Conservation (phyloP, 2,329 filamentous ascomycete genomes). For the Diplodia seriata region DNA sequence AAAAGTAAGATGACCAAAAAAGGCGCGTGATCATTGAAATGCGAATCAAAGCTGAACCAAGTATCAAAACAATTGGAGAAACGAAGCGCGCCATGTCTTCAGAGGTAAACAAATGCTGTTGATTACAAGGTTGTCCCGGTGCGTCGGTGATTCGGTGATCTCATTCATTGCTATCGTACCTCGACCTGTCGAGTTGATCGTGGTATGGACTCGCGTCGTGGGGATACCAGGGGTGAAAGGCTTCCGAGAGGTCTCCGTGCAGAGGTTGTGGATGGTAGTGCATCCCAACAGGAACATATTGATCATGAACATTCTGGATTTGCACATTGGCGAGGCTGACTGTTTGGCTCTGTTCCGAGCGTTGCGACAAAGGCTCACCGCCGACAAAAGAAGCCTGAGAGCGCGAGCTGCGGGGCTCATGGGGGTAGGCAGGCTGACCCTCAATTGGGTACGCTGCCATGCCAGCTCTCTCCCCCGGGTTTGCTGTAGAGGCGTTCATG, state of each 20-base stretch:
- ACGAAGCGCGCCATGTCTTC: background rate
- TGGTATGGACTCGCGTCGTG: background rate
- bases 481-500: rapidly evolving
- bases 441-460: background rate
- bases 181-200: background rate
- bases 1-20: no score
- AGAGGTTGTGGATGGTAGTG: background rate
- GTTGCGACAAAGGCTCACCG: no score
- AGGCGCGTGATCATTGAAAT: no score
- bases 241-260: background rate
- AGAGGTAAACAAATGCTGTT: background rate
- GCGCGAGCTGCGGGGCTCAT: no score
- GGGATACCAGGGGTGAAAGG: background rate
- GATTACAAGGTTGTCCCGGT: rapidly evolving
- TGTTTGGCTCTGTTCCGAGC: no score
- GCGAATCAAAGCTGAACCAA: no score
- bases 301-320: no score
- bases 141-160: background rate
- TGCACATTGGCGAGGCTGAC: no score
- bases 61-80: no score
- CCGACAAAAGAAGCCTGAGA: no score
- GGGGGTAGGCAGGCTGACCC: no score
- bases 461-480: background rate
- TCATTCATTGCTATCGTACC: background rate
- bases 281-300: background rate